Percentiles rank a stretch among this genome's conserved stretches.
Evolutionary conservation across 805 yeast genomes (phyloP).

Genomic region (Wickerhamiella kurtzmanii): DNA sequence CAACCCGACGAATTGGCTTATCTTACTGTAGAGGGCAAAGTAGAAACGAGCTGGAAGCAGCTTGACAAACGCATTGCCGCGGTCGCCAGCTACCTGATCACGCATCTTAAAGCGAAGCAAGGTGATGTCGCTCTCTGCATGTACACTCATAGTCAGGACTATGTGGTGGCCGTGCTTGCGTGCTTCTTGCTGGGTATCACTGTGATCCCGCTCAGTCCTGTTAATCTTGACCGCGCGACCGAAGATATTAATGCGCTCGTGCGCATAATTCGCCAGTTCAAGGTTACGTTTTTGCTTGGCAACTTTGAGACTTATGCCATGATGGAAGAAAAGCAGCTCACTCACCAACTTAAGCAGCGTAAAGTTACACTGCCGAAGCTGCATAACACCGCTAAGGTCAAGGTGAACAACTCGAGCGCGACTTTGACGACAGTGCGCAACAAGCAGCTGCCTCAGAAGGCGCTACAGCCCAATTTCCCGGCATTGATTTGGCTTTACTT

Average conservation of each 20-base stretch:
- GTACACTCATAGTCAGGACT: constrained; percentile 82
- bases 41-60: constrained; percentile 56
- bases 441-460: constrained; percentile 9
- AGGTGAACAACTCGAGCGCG: constrained; percentile 22
- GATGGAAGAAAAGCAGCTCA: constrained; percentile 53
- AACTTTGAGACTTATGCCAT: constrained; percentile 62
- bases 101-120: constrained; percentile 46
- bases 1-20: constrained; percentile 75
- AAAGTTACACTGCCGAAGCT: constrained; percentile 33
- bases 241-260: constrained; percentile 64
- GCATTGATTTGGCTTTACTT: constrained; percentile 57
- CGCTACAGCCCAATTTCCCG: constrained; percentile 29
- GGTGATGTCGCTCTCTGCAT: constrained; percentile 69
- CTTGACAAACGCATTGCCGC: constrained; percentile 68
- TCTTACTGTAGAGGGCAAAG: constrained; percentile 33
- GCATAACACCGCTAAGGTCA: constrained; percentile 54
- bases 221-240: constrained; percentile 49
- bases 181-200: constrained; percentile 71
- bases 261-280: constrained; percentile 54
- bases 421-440: constrained; percentile 18
- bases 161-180: constrained; percentile 67
- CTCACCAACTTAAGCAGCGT: constrained; percentile 42
- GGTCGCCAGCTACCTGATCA: constrained; percentile 55
- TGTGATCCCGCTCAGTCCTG: constrained; percentile 62
- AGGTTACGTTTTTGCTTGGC: constrained; percentile 57